These are phyloP conservation scores for Solanum rostratum DNA, from an alignment of 257 asterid species.

Conservation along the genomic window DNA sequence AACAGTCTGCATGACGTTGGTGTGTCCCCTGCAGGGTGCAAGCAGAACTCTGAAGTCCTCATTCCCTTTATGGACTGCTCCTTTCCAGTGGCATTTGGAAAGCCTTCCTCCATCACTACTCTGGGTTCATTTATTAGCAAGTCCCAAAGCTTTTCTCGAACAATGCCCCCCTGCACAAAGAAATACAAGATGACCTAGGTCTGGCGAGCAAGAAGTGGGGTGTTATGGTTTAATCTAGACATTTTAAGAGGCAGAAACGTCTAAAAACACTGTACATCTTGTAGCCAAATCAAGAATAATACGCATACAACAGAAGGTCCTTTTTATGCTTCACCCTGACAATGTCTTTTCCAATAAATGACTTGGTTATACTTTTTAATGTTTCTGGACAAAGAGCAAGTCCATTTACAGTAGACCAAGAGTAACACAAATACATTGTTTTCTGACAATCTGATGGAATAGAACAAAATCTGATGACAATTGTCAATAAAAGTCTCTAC, in stretches of 20 bases:
- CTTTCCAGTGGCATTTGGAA: constrained; percentile 87
- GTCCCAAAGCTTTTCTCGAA: constrained; percentile 89
- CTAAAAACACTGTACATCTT: not conserved
- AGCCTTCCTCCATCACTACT: constrained; percentile 83
- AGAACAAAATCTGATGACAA: not conserved
- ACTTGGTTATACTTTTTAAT: not conserved
- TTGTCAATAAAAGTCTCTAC: not conserved
- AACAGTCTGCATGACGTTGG: constrained; percentile 92
- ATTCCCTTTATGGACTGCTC: constrained; percentile 87
- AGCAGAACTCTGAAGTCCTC: constrained; percentile 86
- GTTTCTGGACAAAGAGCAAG: not conserved
- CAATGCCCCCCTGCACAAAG: constrained; percentile 58
- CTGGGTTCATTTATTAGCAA: constrained; percentile 48
- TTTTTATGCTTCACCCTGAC: not conserved
- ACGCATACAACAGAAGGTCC: not conserved
- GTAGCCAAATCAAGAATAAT: not conserved
- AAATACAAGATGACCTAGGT: not conserved
- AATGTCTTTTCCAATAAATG: not conserved
- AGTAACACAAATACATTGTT: not conserved
- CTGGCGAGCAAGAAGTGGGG: not conserved
- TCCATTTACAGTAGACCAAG: not conserved
- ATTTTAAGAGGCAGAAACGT: not conserved
- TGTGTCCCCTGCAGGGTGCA: constrained; percentile 96
- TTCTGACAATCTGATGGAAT: not conserved
- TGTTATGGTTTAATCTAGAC: not conserved